Evolutionary conservation across 768 basidiomycete species (phyloP).

Genomic region (Amanita pseudoporphyria): DNA sequence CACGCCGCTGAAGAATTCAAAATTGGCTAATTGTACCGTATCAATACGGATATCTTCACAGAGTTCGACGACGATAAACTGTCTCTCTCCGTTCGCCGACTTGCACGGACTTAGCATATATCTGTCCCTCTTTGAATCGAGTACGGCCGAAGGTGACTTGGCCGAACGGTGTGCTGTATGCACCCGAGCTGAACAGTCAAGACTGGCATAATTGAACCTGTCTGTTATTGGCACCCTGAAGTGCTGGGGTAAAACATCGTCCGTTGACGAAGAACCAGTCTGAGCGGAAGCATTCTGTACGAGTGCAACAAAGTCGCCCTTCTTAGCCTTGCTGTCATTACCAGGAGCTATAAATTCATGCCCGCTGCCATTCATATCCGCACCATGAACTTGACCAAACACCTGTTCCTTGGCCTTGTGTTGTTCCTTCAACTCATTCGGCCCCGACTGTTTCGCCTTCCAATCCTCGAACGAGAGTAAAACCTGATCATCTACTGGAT

Average conservation of each 20-base stretch:
- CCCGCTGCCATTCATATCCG: background rate
- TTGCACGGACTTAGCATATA: slow-evolving; percentile 97
- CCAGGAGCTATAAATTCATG: background rate
- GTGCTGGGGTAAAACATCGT: slow-evolving; percentile 23
- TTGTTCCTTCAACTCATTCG: slow-evolving; percentile 29
- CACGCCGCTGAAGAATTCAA: slow-evolving; percentile 96
- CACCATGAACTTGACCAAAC: background rate
- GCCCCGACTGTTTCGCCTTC: slow-evolving; percentile 57
- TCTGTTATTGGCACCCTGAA: slow-evolving; percentile 71
- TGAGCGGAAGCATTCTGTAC: slow-evolving; percentile 7
- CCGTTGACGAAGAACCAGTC: slow-evolving; percentile 7
- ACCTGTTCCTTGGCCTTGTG: slow-evolving; percentile 16
- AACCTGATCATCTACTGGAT: slow-evolving; percentile 48
- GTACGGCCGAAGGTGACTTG: slow-evolving; percentile 74
- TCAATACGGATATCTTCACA: slow-evolving; percentile 98
- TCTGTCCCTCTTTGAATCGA: slow-evolving; percentile 82
- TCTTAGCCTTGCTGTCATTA: background rate
- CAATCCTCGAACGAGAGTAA: slow-evolving; percentile 83
- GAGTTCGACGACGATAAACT: slow-evolving; percentile 89
- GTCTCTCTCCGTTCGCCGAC: slow-evolving; percentile 39
- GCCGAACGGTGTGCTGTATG: slow-evolving; percentile 75
- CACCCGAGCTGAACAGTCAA: slow-evolving; percentile 90
- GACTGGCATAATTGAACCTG: slow-evolving; percentile 89
- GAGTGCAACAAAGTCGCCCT: background rate
- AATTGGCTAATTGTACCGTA: slow-evolving; percentile 92